A percentile compares a stretch with the other conserved stretches of the same genome.
These are phyloP conservation scores for Urochloa ruziziensis DNA, from an alignment of 176 grass and related monocot genomes.

Conservation along the genomic window DNA sequence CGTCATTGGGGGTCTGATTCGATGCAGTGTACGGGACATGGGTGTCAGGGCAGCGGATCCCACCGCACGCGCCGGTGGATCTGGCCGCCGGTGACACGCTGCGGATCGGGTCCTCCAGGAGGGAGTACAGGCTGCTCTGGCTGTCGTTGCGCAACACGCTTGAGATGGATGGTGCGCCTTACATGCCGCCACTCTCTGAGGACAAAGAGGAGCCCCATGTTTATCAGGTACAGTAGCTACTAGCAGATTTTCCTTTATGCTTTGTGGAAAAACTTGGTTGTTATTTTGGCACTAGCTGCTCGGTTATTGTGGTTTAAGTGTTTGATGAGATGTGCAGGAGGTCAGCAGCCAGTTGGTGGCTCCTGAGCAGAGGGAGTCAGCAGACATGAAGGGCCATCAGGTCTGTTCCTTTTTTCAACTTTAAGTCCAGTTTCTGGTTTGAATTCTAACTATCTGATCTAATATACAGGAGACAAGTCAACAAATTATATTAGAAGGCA, in stretches of 20 bases:
- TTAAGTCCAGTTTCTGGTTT: slow-evolving; percentile 13
- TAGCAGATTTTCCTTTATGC: slow-evolving; percentile 4
- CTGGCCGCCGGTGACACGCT: slow-evolving; percentile 58
- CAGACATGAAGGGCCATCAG: background rate
- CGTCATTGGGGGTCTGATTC: background rate
- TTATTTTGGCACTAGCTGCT: background rate
- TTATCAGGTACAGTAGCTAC: slow-evolving; percentile 47
- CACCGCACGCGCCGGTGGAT: slow-evolving; percentile 50
- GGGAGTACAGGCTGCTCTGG: slow-evolving; percentile 83
- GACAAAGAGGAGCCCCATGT: slow-evolving; percentile 51
- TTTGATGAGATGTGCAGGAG: slow-evolving; percentile 42
- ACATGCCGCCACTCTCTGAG: slow-evolving; percentile 57
- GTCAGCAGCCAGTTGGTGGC: background rate
- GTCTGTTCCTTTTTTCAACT: slow-evolving; percentile 31
- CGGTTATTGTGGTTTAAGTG: background rate
- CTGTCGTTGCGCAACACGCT: slow-evolving; percentile 55
- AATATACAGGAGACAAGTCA: slow-evolving; percentile 39
- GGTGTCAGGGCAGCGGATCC: slow-evolving; percentile 75
- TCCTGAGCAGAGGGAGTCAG: background rate
- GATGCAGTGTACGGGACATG: slow-evolving; percentile 86
- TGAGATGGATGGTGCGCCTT: slow-evolving; percentile 63
- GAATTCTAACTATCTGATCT: slow-evolving; percentile 7
- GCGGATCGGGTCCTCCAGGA: slow-evolving; percentile 65
- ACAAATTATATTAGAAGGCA: slow-evolving; percentile 21
- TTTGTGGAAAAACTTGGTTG: background rate